These are phyloP conservation scores for Hypsizygus marmoreus DNA, from an alignment of 768 basidiomycete species.

Conservation along the genomic window DNA sequence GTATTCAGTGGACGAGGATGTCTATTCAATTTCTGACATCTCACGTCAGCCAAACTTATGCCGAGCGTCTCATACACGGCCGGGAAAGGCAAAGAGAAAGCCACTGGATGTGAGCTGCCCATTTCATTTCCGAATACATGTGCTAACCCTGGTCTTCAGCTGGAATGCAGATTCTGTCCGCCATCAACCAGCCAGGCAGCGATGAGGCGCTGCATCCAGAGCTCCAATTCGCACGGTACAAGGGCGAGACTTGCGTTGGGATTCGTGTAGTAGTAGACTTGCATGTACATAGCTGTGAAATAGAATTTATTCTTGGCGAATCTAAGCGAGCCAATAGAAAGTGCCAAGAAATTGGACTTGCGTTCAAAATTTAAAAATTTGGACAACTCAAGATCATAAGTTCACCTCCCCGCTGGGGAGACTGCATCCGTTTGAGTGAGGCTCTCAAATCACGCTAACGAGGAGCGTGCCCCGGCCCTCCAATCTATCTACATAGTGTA, in stretches of 20 bases:
- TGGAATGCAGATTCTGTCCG: conserved; percentile 30
- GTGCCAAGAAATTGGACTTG: too few relatives aligned
- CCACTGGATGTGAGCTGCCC: conserved; percentile 30
- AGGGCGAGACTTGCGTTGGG: conserved; percentile 83
- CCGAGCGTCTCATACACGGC: conserved; percentile 45
- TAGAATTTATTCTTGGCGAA: too few relatives aligned
- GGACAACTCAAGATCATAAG: too few relatives aligned
- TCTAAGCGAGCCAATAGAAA: too few relatives aligned
- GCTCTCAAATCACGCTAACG: too few relatives aligned
- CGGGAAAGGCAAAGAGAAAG: conserved; percentile 50
- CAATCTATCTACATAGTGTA: too few relatives aligned
- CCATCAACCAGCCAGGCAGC: conserved; percentile 33
- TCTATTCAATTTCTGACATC: conserved; percentile 6
- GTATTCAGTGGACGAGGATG: conserved; percentile 22
- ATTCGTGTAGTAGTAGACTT: conserved; percentile 76
- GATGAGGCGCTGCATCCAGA: conserved; percentile 55
- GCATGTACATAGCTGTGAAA: too few relatives aligned
- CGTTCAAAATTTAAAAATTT: too few relatives aligned
- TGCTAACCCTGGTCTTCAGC: too few relatives aligned
- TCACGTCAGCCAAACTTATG: conserved; percentile 43
- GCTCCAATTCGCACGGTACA: conserved; percentile 78
- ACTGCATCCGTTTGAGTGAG: too few relatives aligned
- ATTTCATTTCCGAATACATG: not conserved
- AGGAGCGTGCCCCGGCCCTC: too few relatives aligned
- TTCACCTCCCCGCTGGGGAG: too few relatives aligned